These are phyloP conservation scores for Dipteronia dyeriana DNA, from an alignment of 345 rosid species.

Conservation along the genomic window DNA sequence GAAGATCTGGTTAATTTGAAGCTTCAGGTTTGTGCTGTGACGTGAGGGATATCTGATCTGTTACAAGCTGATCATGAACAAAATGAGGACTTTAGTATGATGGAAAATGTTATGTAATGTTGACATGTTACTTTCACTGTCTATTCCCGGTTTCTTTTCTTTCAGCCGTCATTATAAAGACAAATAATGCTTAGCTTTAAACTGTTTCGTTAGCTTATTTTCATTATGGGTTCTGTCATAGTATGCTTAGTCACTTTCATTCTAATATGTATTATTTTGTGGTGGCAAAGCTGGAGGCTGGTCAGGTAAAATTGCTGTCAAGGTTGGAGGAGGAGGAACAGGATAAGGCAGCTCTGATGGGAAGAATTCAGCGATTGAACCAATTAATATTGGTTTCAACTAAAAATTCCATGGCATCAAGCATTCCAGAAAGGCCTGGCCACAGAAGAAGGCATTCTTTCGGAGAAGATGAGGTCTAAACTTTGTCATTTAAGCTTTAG, in stretches of 20 bases:
- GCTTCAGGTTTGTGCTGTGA: constrained; percentile 57
- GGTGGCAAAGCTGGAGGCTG: constrained; percentile 67
- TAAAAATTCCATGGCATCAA: constrained; percentile 57
- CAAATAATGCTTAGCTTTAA: background rate
- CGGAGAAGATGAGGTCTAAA: constrained; percentile 73
- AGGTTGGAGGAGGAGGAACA: constrained; percentile 74
- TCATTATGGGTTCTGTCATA: background rate
- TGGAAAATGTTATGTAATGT: background rate
- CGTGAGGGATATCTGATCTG: background rate
- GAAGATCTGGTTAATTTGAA: constrained; percentile 66
- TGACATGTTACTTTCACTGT: constrained; percentile 1
- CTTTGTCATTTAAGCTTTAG: constrained; percentile 12
- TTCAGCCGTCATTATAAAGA: background rate
- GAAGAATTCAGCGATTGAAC: constrained; percentile 72
- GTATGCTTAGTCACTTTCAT: background rate
- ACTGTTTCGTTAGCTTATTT: background rate
- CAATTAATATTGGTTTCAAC: constrained; percentile 74
- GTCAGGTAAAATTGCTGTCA: constrained; percentile 69
- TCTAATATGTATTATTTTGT: constrained; percentile 18
- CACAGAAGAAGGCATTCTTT: constrained; percentile 71
- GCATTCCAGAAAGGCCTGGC: constrained; percentile 49
- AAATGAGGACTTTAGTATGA: background rate
- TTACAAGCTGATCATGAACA: constrained; percentile 5
- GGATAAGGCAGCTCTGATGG: constrained; percentile 71
- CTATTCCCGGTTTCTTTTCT: background rate